Percentiles rank a stretch among this genome's conserved stretches.
Evolutionary conservation across 2,329 filamentous ascomycete species (phyloP).

Genomic region (Rhytidhysteron rufulum): DNA sequence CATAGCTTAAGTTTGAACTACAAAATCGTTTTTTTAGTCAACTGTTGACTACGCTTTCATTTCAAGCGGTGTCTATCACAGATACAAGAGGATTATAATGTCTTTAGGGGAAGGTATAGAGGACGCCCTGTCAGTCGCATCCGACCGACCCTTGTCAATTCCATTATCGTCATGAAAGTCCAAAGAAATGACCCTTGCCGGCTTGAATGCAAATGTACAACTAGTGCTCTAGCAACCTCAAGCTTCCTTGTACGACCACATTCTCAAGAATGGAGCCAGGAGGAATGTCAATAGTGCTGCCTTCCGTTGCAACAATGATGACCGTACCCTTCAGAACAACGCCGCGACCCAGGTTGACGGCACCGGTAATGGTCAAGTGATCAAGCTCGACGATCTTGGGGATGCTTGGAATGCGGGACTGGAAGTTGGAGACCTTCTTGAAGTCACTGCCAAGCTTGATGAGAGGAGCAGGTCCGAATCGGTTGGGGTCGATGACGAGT

Average conservation of each 20-base stretch:
- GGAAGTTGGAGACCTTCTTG: constrained; percentile 99
- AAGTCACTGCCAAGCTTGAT: constrained; percentile 99
- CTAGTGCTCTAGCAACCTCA: constrained; percentile 69
- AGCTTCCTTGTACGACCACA: constrained; percentile 95
- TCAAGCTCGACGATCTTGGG: constrained; percentile 89
- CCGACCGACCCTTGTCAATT: background rate
- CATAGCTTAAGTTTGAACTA: too few relatives aligned
- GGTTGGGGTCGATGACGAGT: constrained; percentile 92
- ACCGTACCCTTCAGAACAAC: constrained; percentile 97
- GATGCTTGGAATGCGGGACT: constrained; percentile 80
- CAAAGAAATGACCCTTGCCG: too few relatives aligned
- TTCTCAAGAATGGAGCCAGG: constrained; percentile 97
- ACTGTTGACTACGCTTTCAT: background rate
- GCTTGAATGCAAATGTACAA: background rate
- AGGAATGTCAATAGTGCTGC: constrained; percentile 95
- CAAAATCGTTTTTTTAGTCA: too few relatives aligned
- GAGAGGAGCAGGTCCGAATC: constrained; percentile 92
- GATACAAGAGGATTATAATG: constrained; percentile 2
- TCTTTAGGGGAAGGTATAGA: background rate
- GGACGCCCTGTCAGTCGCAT: too few relatives aligned
- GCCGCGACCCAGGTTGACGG: constrained; percentile 92
- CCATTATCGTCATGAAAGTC: background rate
- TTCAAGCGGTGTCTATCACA: constrained; percentile 4
- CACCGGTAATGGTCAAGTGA: constrained; percentile 95
- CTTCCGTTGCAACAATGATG: constrained; percentile 97